Percentiles rank a stretch among this genome's conserved stretches.
Conservation (phyloP, 768 basidiomycete species). For the Lentinula raphanica region DNA sequence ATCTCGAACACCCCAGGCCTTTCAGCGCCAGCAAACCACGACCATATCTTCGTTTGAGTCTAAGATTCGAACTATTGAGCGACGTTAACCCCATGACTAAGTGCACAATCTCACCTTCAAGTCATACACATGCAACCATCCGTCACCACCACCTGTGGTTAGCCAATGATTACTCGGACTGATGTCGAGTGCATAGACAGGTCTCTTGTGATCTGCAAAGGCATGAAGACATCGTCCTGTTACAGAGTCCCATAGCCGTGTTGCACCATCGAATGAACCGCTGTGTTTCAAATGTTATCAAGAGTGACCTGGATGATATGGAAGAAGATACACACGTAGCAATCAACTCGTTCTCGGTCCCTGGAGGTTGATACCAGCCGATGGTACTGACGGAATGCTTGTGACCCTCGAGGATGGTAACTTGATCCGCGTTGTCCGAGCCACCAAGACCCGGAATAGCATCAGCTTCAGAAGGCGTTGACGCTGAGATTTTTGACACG, state of each 20-base stretch:
- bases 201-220: constrained; percentile 65
- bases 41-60: constrained; percentile 52
- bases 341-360: constrained; percentile 51
- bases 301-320: neutral
- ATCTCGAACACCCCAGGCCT: constrained; percentile 72
- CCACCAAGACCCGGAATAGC: constrained; percentile 37
- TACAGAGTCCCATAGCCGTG: constrained; percentile 77
- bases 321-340: constrained; percentile 55
- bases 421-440: constrained; percentile 20
- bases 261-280: constrained; percentile 75
- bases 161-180: constrained; percentile 69
- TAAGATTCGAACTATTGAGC: constrained; percentile 10
- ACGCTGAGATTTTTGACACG: constrained; percentile 37
- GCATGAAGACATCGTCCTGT: constrained; percentile 71
- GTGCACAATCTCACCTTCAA: constrained; percentile 42
- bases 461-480: constrained; percentile 25
- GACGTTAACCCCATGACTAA: neutral
- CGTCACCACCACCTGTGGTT: constrained; percentile 78
- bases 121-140: constrained; percentile 68
- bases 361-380: constrained; percentile 62
- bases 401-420: constrained; percentile 57
- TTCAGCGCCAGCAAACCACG: constrained; percentile 55
- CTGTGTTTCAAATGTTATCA: constrained; percentile 30
- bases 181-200: constrained; percentile 71
- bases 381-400: constrained; percentile 58